These are phyloP conservation scores for Amoeboradix gromovi DNA, from an alignment of 371 early-diverging fungal genomes.

Conservation along the genomic window DNA sequence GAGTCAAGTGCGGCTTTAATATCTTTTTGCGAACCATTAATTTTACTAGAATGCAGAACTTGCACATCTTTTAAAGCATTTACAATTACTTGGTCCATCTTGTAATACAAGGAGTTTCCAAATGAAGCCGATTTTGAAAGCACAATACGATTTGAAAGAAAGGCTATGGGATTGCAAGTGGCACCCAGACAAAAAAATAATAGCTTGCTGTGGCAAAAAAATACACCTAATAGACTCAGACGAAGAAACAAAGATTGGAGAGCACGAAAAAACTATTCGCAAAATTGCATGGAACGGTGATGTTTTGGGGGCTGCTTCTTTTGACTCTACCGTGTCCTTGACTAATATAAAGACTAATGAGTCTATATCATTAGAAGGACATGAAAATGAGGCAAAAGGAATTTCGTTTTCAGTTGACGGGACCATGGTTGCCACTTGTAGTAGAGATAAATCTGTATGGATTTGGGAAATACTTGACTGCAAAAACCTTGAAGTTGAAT, in stretches of 20 bases:
- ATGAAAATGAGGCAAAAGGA: conserved; percentile 86
- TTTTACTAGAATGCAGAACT: not conserved
- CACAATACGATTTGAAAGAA: not conserved
- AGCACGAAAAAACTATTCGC: not conserved
- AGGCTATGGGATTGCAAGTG: not conserved
- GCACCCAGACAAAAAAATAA: not conserved
- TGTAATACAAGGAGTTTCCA: not conserved
- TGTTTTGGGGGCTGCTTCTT: not conserved
- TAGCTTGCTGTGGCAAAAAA: not conserved
- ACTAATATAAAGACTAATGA: conserved; percentile 38
- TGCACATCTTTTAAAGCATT: not conserved
- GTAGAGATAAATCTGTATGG: conserved; percentile 85
- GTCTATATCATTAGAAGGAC: conserved; percentile 78
- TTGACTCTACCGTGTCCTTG: not conserved
- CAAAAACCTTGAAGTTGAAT: conserved; percentile 50
- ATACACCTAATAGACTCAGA: not conserved
- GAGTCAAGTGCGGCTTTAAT: not conserved
- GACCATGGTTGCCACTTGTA: conserved; percentile 29
- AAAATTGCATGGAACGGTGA: not conserved
- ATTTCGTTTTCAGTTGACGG: conserved; percentile 60
- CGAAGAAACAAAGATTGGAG: not conserved
- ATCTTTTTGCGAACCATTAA: not conserved
- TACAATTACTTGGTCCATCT: not conserved
- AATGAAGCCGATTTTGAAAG: not conserved
- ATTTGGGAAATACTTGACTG: conserved; percentile 22